phyloP scores from a whole-genome alignment of 2,329 filamentous ascomycete genomes.

The Colletotrichum sp. region DNA sequence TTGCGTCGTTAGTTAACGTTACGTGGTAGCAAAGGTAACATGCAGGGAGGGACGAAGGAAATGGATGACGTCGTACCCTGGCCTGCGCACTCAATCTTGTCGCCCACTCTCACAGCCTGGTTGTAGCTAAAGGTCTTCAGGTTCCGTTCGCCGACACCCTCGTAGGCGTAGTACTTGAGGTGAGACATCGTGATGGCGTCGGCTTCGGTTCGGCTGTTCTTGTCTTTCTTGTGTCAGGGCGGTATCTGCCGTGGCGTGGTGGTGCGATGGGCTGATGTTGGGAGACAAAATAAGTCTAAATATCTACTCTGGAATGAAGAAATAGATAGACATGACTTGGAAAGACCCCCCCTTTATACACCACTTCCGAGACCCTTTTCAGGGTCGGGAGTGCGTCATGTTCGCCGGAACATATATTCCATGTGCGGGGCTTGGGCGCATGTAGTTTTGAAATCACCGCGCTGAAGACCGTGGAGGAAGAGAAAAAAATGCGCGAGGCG shows the following conservation, averaged over 20 bases:
- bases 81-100: constrained; percentile 50
- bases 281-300: background rate
- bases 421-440: background rate
- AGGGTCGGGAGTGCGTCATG: background rate
- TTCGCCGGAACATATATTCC: background rate
- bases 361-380: background rate
- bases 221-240: background rate
- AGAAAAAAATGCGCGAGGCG: background rate
- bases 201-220: background rate
- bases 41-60: background rate
- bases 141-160: constrained; percentile 33
- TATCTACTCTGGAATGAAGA: background rate
- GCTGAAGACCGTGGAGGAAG: background rate
- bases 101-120: constrained; percentile 53
- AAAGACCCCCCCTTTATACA: background rate
- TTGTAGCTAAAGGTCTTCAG: constrained; percentile 41
- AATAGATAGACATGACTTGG: background rate
- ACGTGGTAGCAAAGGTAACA: fast-evolving
- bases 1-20: background rate
- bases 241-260: background rate
- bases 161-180: constrained; percentile 36
- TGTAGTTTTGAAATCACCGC: background rate
- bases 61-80: constrained; percentile 40
- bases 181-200: constrained; percentile 28
- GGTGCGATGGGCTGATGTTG: background rate